phyloP scores from a whole-genome alignment of 129 eudicot species.

The Escallonia rubra region DNA sequence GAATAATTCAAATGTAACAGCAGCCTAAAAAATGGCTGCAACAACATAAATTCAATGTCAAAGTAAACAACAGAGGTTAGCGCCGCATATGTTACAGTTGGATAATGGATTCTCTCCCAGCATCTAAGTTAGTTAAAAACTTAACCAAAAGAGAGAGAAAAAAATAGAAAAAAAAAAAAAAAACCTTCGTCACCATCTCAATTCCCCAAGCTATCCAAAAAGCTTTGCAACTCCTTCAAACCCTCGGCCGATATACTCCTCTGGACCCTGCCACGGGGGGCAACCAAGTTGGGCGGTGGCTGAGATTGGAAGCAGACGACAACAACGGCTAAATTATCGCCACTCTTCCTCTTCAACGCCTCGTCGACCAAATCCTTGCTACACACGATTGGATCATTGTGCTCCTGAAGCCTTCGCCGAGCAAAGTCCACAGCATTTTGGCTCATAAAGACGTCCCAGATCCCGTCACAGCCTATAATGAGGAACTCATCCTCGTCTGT shows the following conservation, averaged over 20 bases:
- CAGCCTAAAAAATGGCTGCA: background rate
- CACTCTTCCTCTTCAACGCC: constrained; percentile 85
- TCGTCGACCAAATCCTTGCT: constrained; percentile 78
- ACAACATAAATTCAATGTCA: background rate
- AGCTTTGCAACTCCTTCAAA: constrained; percentile 88
- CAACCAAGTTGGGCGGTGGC: constrained; percentile 75
- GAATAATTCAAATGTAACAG: background rate
- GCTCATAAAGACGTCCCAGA: constrained; percentile 95
- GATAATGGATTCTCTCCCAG: constrained; percentile 37
- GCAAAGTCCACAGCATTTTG: constrained; percentile 97
- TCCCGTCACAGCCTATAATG: constrained; percentile 91
- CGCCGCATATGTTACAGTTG: constrained; percentile 89
- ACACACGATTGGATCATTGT: constrained; percentile 76
- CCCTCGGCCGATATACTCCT: constrained; percentile 95
- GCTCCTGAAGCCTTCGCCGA: constrained; percentile 81
- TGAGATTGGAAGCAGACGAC: constrained; percentile 75
- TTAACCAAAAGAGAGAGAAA: constrained; percentile 8
- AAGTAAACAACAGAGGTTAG: constrained; percentile 8
- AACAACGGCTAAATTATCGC: constrained; percentile 81
- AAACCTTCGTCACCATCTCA: constrained; percentile 28
- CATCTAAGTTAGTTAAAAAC: constrained; percentile 13
- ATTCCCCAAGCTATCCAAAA: constrained; percentile 60
- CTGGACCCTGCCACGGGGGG: constrained; percentile 73
- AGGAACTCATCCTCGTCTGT: constrained; percentile 91
- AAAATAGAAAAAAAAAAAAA: constrained; percentile 7